Evolutionary conservation across 257 asterid genomes (phyloP).

Genomic region (Ligustrum vulgare): DNA sequence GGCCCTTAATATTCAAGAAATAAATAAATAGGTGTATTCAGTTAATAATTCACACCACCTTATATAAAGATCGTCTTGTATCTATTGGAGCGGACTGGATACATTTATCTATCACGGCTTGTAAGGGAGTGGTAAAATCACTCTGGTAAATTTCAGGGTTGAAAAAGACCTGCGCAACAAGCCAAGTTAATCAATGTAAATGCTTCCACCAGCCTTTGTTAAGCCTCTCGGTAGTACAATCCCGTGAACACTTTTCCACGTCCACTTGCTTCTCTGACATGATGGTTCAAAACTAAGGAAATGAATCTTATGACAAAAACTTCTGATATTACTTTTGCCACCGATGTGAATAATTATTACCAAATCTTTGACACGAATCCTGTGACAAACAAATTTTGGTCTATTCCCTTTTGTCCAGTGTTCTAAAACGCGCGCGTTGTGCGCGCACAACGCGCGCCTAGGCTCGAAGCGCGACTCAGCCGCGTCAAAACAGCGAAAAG

Average conservation of each 20-base stretch:
- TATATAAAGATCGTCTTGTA: constrained; percentile 93
- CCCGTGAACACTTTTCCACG: not conserved
- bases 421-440: too few relatives aligned
- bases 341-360: not conserved
- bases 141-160: constrained; percentile 80
- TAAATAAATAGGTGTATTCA: constrained; percentile 13
- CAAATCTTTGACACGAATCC: not conserved
- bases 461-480: too few relatives aligned
- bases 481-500: too few relatives aligned
- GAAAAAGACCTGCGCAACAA: constrained; percentile 76
- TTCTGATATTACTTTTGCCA: not conserved
- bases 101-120: constrained; percentile 85
- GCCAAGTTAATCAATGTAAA: constrained; percentile 16
- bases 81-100: constrained; percentile 98
- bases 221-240: not conserved
- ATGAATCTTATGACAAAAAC: constrained; percentile 8
- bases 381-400: not conserved
- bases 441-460: too few relatives aligned
- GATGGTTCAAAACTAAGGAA: constrained; percentile 3
- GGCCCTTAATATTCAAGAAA: constrained; percentile 19
- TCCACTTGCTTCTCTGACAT: constrained; percentile 9
- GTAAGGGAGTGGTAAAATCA: constrained; percentile 80
- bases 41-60: constrained; percentile 51
- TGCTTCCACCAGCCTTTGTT: constrained; percentile 10
- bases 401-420: not conserved